Conservation (phyloP, 2,329 filamentous ascomycete species). For the Ophiosphaerella korrae region DNA sequence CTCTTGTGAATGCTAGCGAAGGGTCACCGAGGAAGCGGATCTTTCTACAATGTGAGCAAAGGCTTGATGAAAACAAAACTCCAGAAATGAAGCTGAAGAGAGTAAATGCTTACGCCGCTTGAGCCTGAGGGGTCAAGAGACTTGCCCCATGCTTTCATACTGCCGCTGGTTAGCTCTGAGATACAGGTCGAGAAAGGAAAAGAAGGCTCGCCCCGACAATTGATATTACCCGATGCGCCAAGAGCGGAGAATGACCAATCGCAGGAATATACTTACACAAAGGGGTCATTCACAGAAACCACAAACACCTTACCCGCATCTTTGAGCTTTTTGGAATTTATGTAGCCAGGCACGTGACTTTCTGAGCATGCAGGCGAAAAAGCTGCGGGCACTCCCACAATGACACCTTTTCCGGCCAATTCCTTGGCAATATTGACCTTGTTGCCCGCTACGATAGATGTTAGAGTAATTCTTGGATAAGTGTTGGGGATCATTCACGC, state of each 20-base stretch:
- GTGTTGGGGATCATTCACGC: slow-evolving; percentile 40
- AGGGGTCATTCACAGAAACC: slow-evolving; percentile 90
- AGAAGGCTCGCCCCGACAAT: slow-evolving; percentile 12
- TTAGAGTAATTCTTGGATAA: no score
- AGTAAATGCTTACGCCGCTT: slow-evolving; percentile 70
- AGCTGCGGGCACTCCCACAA: slow-evolving; percentile 56
- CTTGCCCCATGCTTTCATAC: slow-evolving; percentile 88
- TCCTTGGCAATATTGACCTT: slow-evolving; percentile 86
- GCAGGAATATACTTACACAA: slow-evolving; percentile 70
- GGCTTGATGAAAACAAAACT: not conserved
- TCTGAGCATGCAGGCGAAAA: slow-evolving; percentile 66
- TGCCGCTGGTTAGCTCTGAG: slow-evolving; percentile 45
- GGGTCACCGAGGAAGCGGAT: slow-evolving; percentile 90
- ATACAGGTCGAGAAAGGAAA: not conserved
- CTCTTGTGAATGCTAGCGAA: slow-evolving; percentile 77
- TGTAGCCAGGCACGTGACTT: slow-evolving; percentile 83
- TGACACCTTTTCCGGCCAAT: slow-evolving; percentile 73
- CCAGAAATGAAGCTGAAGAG: not conserved
- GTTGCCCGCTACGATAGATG: slow-evolving; percentile 64
- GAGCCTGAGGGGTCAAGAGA: slow-evolving; percentile 74
- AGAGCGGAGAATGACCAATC: not conserved
- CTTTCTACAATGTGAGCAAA: slow-evolving; percentile 52
- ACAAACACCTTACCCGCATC: slow-evolving; percentile 85
- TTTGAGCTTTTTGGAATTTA: slow-evolving; percentile 78
- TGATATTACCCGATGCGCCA: not conserved